Evolutionary conservation across 192 early-diverging fungal species (phyloP).

Genomic region (Jimgerdemannia flammicorona): DNA sequence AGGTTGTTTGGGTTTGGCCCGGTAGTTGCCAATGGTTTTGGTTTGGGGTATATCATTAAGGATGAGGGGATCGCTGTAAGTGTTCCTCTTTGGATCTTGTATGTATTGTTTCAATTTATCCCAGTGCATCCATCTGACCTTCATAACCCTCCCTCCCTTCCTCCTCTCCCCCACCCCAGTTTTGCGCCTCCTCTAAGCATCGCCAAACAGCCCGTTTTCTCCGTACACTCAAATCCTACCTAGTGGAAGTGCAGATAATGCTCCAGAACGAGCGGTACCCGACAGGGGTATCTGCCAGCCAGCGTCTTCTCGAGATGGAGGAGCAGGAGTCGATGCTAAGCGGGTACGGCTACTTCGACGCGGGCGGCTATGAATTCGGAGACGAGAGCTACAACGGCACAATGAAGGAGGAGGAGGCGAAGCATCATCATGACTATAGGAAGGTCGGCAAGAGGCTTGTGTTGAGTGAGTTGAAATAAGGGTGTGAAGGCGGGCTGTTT

Average conservation of each 20-base stretch:
- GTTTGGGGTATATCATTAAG: slow-evolving; percentile 76
- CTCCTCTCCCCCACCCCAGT: slow-evolving; percentile 8
- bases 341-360: slow-evolving; percentile 45
- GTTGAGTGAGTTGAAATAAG: not conserved
- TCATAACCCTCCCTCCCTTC: not conserved
- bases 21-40: slow-evolving; percentile 75
- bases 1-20: slow-evolving; percentile 78
- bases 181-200: slow-evolving; percentile 45
- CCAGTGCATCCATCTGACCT: not conserved
- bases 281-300: slow-evolving; percentile 21
- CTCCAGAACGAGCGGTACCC: slow-evolving; percentile 32
- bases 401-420: slow-evolving; percentile 11
- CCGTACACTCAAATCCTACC: slow-evolving; percentile 32
- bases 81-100: not conserved
- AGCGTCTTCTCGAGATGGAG: slow-evolving; percentile 25
- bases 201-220: slow-evolving; percentile 42
- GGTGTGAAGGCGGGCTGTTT: not conserved
- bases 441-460: slow-evolving; percentile 19
- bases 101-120: not conserved
- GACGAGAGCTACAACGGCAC: slow-evolving; percentile 7
- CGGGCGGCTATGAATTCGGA: slow-evolving; percentile 10
- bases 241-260: slow-evolving; percentile 32
- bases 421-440: not conserved
- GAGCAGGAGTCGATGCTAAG: slow-evolving; percentile 13
- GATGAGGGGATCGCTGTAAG: slow-evolving; percentile 46